Evolutionary conservation across 2,329 filamentous ascomycete species (phyloP).

Genomic region (Colletotrichum sp.): DNA sequence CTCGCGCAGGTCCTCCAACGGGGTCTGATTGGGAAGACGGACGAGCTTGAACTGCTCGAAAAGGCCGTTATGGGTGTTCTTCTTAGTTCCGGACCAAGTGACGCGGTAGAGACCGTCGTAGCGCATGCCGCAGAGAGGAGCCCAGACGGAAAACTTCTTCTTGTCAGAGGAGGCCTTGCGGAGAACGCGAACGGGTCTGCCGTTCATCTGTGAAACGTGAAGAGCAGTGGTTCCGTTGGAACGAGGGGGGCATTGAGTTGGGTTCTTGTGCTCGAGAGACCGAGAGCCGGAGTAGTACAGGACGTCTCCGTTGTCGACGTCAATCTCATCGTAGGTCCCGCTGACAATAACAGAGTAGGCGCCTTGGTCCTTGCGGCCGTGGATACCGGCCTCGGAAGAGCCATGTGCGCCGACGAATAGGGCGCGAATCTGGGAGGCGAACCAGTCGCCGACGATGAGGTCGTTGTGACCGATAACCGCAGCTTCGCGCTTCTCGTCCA

Average conservation of each 20-base stretch:
- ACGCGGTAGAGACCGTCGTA: conserved; percentile 41
- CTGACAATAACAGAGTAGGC: conserved; percentile 62
- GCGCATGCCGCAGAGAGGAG: conserved; percentile 32
- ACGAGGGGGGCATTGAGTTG: background rate
- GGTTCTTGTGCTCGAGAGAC: conserved; percentile 19
- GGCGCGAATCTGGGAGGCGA: conserved; percentile 54
- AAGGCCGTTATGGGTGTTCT: conserved; percentile 24
- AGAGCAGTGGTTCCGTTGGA: conserved; percentile 25
- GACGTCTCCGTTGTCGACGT: conserved; percentile 27
- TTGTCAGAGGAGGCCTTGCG: conserved; percentile 22
- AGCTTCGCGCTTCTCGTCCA: background rate
- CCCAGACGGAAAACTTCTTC: conserved; percentile 3
- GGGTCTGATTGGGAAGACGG: conserved; percentile 11
- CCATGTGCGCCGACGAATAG: conserved; percentile 61
- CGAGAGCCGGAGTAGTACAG: conserved; percentile 28
- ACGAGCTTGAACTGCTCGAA: conserved; percentile 17
- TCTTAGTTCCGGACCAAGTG: background rate
- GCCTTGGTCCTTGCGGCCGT: conserved; percentile 47
- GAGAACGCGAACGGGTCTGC: conserved; percentile 32
- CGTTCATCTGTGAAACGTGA: conserved; percentile 8
- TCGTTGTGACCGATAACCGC: conserved; percentile 32
- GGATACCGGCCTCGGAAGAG: conserved; percentile 52
- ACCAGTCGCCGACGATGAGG: conserved; percentile 51
- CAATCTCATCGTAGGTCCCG: conserved; percentile 26
- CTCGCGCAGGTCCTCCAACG: background rate